Percentiles rank a stretch among this genome's conserved stretches.
Conservation (phyloP, 164 flowering plant species). For the Vitis labrusca region DNA sequence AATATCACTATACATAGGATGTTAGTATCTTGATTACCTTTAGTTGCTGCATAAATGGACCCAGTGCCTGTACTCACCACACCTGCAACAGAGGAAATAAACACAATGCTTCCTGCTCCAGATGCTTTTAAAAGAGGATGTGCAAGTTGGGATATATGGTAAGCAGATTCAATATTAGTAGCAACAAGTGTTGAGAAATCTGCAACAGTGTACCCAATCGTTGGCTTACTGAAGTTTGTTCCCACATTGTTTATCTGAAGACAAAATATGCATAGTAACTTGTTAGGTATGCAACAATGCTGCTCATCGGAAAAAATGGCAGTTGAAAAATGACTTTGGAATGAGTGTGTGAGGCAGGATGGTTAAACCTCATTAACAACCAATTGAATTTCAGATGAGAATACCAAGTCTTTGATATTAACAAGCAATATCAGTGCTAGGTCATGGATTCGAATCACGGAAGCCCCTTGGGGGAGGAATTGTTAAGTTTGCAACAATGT, state of each 20-base stretch:
- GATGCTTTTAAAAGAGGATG: conserved; percentile 73
- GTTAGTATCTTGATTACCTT: conserved; percentile 44
- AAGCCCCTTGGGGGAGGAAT: no score
- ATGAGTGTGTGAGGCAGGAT: no score
- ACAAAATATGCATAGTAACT: background rate
- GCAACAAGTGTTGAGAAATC: conserved; percentile 48
- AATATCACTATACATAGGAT: background rate
- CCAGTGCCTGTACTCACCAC: conserved; percentile 34
- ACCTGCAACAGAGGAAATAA: conserved; percentile 80
- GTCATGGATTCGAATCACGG: no score
- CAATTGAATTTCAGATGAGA: no score
- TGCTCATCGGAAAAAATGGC: no score
- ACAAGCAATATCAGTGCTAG: no score
- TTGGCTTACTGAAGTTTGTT: conserved; percentile 49
- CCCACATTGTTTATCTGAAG: conserved; percentile 72
- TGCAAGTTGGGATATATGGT: conserved; percentile 71
- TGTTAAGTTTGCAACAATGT: no score
- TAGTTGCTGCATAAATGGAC: conserved; percentile 57
- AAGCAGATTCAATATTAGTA: conserved; percentile 67
- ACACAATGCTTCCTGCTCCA: conserved; percentile 67
- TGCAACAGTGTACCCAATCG: conserved; percentile 50
- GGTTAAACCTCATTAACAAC: no score
- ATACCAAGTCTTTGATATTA: no score
- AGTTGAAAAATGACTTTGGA: no score
- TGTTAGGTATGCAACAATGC: no score